Conservation (phyloP, 2,329 filamentous ascomycete genomes). For the Exserohilum turcica region DNA sequence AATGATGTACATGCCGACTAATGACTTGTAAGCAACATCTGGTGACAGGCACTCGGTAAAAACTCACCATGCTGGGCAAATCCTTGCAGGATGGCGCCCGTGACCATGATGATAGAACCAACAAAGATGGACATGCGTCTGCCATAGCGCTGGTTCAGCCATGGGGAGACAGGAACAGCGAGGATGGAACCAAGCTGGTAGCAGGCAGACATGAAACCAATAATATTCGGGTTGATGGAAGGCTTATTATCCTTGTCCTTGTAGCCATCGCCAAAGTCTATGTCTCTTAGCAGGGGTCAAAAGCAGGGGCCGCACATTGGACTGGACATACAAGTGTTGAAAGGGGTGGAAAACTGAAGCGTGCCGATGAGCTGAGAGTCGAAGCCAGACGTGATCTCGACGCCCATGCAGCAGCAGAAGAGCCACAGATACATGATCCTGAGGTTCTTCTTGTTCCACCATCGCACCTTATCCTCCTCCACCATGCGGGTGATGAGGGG, state of each 20-base stretch:
- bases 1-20: slow-evolving; percentile 64
- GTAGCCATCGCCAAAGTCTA: slow-evolving; percentile 41
- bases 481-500: slow-evolving; percentile 53
- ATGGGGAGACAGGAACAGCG: slow-evolving; percentile 42
- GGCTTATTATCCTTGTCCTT: slow-evolving; percentile 20
- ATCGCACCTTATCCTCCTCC: slow-evolving; percentile 49
- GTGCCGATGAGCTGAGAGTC: slow-evolving; percentile 48
- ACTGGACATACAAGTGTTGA: slow-evolving; percentile 39
- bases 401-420: slow-evolving; percentile 46
- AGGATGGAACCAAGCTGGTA: slow-evolving; percentile 45
- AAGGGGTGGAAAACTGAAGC: slow-evolving; percentile 41
- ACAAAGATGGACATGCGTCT: slow-evolving; percentile 62
- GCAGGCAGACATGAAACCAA: slow-evolving; percentile 44
- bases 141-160: slow-evolving; percentile 52
- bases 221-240: slow-evolving; percentile 32
- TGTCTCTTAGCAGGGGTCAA: slow-evolving; percentile 9
- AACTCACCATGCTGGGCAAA: slow-evolving; percentile 46
- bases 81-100: slow-evolving; percentile 65
- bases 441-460: slow-evolving; percentile 51
- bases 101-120: slow-evolving; percentile 62
- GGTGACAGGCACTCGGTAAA: background rate
- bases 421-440: slow-evolving; percentile 48
- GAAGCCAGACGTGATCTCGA: slow-evolving; percentile 48
- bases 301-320: too few species aligned
- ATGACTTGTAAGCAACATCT: slow-evolving; percentile 3